Conservation (phyloP, 164 flowering plant species). For the Santalum album region DNA sequence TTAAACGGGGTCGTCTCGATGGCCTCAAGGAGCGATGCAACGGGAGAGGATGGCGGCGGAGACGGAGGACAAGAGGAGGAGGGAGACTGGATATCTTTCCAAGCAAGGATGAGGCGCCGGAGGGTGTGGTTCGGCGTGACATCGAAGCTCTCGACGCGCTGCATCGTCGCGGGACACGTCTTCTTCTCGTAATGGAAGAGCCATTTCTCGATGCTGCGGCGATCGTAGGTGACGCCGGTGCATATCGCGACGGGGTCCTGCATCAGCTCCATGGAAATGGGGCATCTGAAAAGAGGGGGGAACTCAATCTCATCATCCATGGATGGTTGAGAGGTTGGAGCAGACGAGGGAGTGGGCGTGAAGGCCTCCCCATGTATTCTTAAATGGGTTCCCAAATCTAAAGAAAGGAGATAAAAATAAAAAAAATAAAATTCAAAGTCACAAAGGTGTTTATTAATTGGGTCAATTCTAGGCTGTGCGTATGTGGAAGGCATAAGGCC, state of each 20-base stretch:
- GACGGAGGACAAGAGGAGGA: slow-evolving; percentile 2
- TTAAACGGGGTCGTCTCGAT: slow-evolving; percentile 46
- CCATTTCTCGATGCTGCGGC: slow-evolving; percentile 58
- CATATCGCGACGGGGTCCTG: slow-evolving; percentile 59
- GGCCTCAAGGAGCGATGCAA: slow-evolving; percentile 22
- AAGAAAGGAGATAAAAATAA: too few relatives aligned
- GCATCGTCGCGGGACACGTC: slow-evolving; percentile 76
- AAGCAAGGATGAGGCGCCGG: slow-evolving; percentile 42
- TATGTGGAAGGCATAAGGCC: too few relatives aligned
- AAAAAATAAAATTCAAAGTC: too few relatives aligned
- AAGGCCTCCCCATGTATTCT: too few relatives aligned
- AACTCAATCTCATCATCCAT: slow-evolving; percentile 19
- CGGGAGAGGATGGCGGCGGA: slow-evolving; percentile 10
- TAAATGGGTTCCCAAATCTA: too few relatives aligned
- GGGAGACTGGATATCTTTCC: slow-evolving; percentile 17
- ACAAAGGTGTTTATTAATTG: too few relatives aligned
- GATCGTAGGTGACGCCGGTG: slow-evolving; percentile 65
- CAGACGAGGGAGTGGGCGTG: too few relatives aligned
- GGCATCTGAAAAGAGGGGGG: slow-evolving; percentile 59
- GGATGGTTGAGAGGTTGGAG: slow-evolving; percentile 2
- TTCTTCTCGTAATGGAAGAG: slow-evolving; percentile 41
- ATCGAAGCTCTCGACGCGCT: slow-evolving; percentile 20
- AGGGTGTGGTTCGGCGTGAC: slow-evolving; percentile 71
- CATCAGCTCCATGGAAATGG: slow-evolving; percentile 76
- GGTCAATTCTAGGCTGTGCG: too few relatives aligned